These are phyloP conservation scores for Hypomontagnella submonticulosa DNA, from an alignment of 495 filamentous ascomycete species.

Conservation along the genomic window DNA sequence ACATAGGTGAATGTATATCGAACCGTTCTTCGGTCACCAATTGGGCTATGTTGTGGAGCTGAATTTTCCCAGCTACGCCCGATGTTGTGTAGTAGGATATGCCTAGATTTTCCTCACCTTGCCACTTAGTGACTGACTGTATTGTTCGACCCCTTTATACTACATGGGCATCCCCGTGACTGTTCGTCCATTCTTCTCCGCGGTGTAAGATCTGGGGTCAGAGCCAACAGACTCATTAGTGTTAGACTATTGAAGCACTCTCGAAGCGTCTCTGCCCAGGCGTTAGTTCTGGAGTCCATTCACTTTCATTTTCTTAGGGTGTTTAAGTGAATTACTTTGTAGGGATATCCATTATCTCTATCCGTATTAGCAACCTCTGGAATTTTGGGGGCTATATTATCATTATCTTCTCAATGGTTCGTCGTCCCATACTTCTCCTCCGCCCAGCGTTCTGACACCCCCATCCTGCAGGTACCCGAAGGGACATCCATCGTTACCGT, in stretches of 20 bases:
- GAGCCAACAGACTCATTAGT: slow-evolving; percentile 6
- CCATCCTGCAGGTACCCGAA: neutral
- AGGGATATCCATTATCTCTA: slow-evolving; percentile 2
- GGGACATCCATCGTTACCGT: neutral
- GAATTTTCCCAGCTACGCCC: slow-evolving; percentile 19
- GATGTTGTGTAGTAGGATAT: slow-evolving; percentile 15
- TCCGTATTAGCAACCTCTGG: neutral
- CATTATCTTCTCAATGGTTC: neutral
- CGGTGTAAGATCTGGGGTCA: slow-evolving; percentile 23
- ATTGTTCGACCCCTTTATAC: slow-evolving; percentile 16
- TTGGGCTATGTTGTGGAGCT: slow-evolving; percentile 10
- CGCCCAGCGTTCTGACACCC: neutral
- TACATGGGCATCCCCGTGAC: slow-evolving; percentile 17
- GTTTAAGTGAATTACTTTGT: too few species aligned
- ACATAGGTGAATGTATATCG: slow-evolving; percentile 1
- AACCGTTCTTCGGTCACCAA: neutral
- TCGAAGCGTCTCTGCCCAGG: neutral
- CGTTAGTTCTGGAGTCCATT: slow-evolving; percentile 3
- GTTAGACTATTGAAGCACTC: slow-evolving; percentile 21
- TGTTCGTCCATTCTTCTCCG: slow-evolving; percentile 4
- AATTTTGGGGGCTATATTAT: slow-evolving; percentile 1
- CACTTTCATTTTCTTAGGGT: neutral
- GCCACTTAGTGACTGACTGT: slow-evolving; percentile 9
- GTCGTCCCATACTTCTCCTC: neutral
- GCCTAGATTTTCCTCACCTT: neutral